Percentiles rank a stretch among this genome's conserved stretches.
Evolutionary conservation across 257 asterid genomes (phyloP).

Genomic region (Petunia secreta): DNA sequence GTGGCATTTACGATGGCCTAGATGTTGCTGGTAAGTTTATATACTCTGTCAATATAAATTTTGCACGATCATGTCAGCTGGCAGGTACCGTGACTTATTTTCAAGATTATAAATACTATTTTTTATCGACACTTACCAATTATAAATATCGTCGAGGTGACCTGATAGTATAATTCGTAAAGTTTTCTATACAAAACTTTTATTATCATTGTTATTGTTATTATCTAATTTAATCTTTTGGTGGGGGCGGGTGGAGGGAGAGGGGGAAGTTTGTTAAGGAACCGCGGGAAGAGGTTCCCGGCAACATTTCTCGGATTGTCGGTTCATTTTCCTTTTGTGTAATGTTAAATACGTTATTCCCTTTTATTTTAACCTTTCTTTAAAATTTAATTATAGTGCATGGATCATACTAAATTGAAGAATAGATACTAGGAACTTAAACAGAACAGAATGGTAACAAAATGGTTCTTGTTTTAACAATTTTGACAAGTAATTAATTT

Average conservation of each 20-base stretch:
- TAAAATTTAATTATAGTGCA: not conserved
- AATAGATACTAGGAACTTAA: not conserved
- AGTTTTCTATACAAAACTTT: not conserved
- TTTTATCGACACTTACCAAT: no score
- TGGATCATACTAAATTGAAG: conserved; percentile 1
- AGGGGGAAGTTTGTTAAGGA: not conserved
- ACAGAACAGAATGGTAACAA: not conserved
- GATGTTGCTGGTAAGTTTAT: conserved; percentile 26
- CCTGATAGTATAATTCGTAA: no score
- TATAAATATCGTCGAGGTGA: no score
- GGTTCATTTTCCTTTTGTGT: conserved; percentile 1
- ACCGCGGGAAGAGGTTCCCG: not conserved
- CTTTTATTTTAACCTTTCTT: not conserved
- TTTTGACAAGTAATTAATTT: conserved; percentile 4
- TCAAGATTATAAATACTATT: no score
- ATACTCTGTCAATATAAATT: no score
- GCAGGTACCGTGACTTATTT: no score
- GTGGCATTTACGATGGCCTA: conserved; percentile 21
- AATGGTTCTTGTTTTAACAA: not conserved
- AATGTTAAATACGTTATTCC: not conserved
- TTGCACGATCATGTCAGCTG: no score
- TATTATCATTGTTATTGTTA: not conserved
- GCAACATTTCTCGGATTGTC: conserved; percentile 1
- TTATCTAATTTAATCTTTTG: not conserved
- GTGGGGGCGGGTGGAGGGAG: not conserved